Conservation (phyloP, 2,329 filamentous ascomycete species). For the Aspergillus costaricaensis region DNA sequence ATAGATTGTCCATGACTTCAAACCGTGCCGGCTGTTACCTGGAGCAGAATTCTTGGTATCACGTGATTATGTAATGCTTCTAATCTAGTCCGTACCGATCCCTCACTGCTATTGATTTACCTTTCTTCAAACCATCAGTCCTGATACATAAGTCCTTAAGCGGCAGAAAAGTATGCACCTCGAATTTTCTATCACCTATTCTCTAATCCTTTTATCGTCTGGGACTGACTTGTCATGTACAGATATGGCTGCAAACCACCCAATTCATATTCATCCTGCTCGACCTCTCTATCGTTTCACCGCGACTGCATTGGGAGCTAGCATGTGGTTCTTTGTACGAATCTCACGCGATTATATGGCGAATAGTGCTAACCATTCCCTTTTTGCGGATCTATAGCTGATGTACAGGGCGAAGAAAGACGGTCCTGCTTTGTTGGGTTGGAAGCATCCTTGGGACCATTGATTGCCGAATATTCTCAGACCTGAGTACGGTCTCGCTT, state of each 20-base stretch:
- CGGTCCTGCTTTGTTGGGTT: constrained; percentile 83
- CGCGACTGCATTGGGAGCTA: constrained; percentile 83
- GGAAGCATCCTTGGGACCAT: constrained; percentile 97
- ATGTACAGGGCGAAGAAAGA: constrained; percentile 98
- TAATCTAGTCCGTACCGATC: not conserved
- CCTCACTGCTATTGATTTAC: not conserved
- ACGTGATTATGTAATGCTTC: not conserved
- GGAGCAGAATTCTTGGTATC: not conserved
- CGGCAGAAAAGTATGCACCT: constrained; percentile 4
- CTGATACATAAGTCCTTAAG: not conserved
- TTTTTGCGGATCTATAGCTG: constrained; percentile 57
- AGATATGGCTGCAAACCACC: constrained; percentile 47
- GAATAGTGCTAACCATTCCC: constrained; percentile 21
- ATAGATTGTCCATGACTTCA: not conserved
- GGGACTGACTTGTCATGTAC: not conserved
- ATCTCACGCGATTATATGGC: not conserved
- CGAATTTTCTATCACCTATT: not conserved
- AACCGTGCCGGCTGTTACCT: not conserved
- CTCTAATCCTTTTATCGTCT: not conserved
- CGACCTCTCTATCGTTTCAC: constrained; percentile 78
- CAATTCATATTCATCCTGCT: constrained; percentile 58
- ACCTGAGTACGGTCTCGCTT: not conserved
- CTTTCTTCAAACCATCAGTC: not conserved
- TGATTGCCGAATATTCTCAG: constrained; percentile 48
- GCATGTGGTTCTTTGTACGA: constrained; percentile 98